Percentiles rank a stretch among this genome's conserved stretches.
phyloP scores from a whole-genome alignment of 2,329 filamentous ascomycete genomes.

The Neonectria punicea region DNA sequence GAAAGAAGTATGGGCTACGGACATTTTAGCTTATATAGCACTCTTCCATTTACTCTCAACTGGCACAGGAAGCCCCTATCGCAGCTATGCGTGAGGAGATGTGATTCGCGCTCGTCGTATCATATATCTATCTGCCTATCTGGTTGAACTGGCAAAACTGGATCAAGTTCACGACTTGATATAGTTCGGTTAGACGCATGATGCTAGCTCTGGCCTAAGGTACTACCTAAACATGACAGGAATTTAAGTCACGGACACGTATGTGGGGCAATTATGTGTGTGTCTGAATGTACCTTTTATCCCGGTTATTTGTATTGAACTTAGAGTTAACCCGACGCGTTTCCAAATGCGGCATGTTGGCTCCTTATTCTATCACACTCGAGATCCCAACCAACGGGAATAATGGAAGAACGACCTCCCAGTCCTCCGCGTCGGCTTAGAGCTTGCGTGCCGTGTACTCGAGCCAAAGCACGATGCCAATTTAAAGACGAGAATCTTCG shows the following conservation, averaged over 20 bases:
- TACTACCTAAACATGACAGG: not conserved
- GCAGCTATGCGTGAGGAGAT: not conserved
- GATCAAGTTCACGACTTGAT: not conserved
- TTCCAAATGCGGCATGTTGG: no score
- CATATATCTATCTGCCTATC: no score
- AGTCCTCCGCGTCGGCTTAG: conserved; percentile 46
- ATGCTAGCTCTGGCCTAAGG: not conserved
- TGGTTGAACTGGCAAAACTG: not conserved
- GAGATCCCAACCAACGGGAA: not conserved
- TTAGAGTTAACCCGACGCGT: not conserved
- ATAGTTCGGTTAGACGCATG: not conserved
- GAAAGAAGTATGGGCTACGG: not conserved
- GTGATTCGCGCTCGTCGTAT: no score
- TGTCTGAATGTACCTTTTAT: not conserved
- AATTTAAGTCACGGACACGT: not conserved
- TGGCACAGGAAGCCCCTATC: not conserved
- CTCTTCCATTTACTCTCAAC: not conserved
- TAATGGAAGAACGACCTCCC: conserved; percentile 30
- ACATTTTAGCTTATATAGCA: not conserved
- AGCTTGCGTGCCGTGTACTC: conserved; percentile 45
- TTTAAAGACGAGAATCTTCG: conserved; percentile 39
- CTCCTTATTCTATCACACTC: no score
- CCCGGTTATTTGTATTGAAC: not conserved
- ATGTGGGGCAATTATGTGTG: not conserved
- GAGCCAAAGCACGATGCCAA: conserved; percentile 44